Base-by-base conservation (phyloP, 1,284 basidiomycete species). In the Kalmanozyma brasiliensis region DNA sequence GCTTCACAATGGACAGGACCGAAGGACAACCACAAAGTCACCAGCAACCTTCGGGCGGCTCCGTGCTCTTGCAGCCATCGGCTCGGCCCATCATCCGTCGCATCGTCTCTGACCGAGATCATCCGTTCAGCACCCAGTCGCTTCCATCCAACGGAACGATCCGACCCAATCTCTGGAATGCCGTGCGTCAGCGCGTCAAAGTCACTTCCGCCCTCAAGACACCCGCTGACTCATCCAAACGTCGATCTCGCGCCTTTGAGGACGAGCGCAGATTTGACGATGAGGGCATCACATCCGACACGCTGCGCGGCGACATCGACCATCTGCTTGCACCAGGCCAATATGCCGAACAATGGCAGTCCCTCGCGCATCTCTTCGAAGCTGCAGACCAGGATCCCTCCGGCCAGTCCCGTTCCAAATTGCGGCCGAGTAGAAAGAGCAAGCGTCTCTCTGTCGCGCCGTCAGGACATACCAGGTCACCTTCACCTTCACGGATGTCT, bases 331-430 rank as follows among this genome's bases (percentile, higher is more conserved):
- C 65, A 7, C 55, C 64, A 13, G 65, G 71, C 8, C 63, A 73
- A 35, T 63, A 76, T 33, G 46, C 71, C 11, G 64, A 73, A 37
- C 72, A 78, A 24, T 78, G 76, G 76, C 70, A 74, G 20, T 72
- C 60, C 4, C 52, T 78, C 16, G 76, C 74, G 4, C 72, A 74
- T 19, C 59, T 78, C 11, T 67, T 76, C 38, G 71, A 76, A 10
- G 52, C 45, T 20, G 42, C 24, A n/a, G 33, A 68, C 1, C 24
- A 42, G 13, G 24, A 37, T 7, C 23, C 35, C 37, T 49, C 51
- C 2, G 34, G 32, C n/a, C 45, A 17, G 6, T 43, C 53, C n/a
- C 48, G 44, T 7, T 33, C 60, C 23, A 32, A 38, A 17, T 23
- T 47, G 16, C 48, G 48, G 19, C 41, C 33, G 24, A 62, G 29